Evolutionary conservation across 768 basidiomycete species (phyloP).

Genomic region (Termitomyces sp.): DNA sequence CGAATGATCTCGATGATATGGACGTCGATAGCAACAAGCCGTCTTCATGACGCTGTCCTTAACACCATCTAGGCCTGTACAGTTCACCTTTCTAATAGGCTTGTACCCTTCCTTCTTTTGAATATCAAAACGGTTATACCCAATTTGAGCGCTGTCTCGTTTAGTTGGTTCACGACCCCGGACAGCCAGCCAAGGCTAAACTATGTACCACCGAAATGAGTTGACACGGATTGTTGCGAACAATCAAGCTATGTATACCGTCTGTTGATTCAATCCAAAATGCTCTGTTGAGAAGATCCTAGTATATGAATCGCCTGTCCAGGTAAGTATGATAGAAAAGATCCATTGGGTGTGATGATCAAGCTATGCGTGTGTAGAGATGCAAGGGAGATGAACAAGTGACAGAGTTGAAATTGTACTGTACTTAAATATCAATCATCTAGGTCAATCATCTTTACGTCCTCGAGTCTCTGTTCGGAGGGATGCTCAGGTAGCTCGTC

Average conservation of each 20-base stretch:
- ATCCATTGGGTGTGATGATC: not conserved
- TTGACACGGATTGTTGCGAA: not conserved
- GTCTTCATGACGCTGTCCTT: conserved; percentile 19
- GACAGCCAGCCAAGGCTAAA: not conserved
- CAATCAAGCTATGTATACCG: not conserved
- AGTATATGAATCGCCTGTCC: not conserved
- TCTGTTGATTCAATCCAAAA: not conserved
- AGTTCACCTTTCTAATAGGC: not conserved
- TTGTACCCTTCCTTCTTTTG: not conserved
- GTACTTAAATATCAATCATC: conserved; percentile 33
- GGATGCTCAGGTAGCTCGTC: conserved; percentile 23
- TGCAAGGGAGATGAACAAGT: not conserved
- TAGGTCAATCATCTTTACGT: conserved; percentile 43
- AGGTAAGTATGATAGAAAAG: not conserved
- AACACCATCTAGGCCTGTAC: not conserved
- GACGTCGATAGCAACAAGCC: conserved; percentile 26
- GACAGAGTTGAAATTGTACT: not conserved
- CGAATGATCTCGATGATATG: conserved; percentile 57
- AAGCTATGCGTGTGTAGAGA: not conserved
- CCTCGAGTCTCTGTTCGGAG: conserved; percentile 9
- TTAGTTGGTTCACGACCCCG: not conserved
- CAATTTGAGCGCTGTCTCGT: not conserved
- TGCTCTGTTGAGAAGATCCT: not conserved
- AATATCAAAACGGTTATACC: not conserved
- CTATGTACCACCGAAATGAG: not conserved